Percentiles rank a stretch among this genome's conserved stretches.
phyloP scores from a whole-genome alignment of 345 rosid species.

The Eucalyptus leucophloia region DNA sequence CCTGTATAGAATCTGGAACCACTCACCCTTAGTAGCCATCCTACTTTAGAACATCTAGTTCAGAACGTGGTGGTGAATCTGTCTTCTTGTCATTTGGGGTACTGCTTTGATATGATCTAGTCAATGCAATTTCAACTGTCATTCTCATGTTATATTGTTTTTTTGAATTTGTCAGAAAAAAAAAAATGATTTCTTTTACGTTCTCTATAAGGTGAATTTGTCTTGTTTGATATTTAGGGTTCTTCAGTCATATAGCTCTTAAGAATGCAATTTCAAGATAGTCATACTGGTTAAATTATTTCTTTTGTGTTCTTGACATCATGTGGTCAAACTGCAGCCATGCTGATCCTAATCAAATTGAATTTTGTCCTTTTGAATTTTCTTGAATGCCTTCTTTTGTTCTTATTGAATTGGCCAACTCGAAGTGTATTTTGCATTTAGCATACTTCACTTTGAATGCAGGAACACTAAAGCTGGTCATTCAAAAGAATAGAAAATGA shows the following conservation, averaged over 20 bases:
- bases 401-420: not conserved
- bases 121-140: not conserved
- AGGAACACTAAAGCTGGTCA: not conserved
- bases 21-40: not conserved
- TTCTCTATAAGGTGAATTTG: not conserved
- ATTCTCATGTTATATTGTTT: not conserved
- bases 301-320: not conserved
- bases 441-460: not conserved
- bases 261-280: not conserved
- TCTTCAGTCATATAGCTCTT: not conserved
- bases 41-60: not conserved
- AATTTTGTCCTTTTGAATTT: not conserved
- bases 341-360: not conserved
- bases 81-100: not conserved
- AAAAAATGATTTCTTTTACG: not conserved
- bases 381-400: not conserved
- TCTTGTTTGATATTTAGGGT: not conserved
- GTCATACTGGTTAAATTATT: not conserved
- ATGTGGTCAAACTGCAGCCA: not conserved
- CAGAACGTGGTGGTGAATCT: not conserved
- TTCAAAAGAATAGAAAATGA: not conserved
- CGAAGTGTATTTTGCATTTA: not conserved
- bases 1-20: no score
- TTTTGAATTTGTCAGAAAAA: not conserved
- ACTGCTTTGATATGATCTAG: not conserved